Evolutionary conservation across 305 asterid genomes (phyloP), one percentile per base, ranked within the genome.

Genomic region (Fraxinus paxiana): DNA sequence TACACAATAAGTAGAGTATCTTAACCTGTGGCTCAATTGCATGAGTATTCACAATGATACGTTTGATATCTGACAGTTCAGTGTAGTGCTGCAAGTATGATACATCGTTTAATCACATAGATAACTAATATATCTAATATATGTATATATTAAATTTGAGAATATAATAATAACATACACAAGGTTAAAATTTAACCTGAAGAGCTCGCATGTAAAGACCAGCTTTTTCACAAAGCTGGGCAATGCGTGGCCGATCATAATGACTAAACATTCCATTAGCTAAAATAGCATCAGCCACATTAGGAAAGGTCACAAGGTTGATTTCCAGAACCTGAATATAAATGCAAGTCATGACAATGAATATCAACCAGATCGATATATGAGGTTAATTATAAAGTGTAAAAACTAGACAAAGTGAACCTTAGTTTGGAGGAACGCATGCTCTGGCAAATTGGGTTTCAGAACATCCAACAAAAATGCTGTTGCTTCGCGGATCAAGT

Each of bases 251-350:
- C 73, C 97, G 90, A 78, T 96, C 99, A 88, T 96, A 94, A 87
- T 96, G 97, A 86, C 97, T 96, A 77, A 96, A 96, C 99, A 96
- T 96, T 76, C 97, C 99, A 86, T 96, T 96, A 74, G 99, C 99
- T 88, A 96, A 90, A 75, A 96, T 94, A 75, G 99, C 99, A 94
- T 94, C 99, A 30, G 99, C 99, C 84, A 96, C 99, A 85, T 96
- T 96, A 15, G 98, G 99, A 69, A 94, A 96, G 22, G 98, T 94
- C 78, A 96, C 98, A 2, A 94, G 98, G 80, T 96, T 96, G 85
- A 94, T 92, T 89, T 96, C 99, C 82, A 96, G 90, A 81, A 96
- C 99, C 99, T 96, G 86, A 61, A 86, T 43, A 77, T 51, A 82
- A 78, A 83, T 76, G 26, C 31, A 75, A 8, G 73, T 82, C 79